A percentile compares a stretch with the other conserved stretches of the same genome.
Evolutionary conservation across 2,329 filamentous ascomycete genomes (phyloP).

Genomic region (Cercospora sp.): DNA sequence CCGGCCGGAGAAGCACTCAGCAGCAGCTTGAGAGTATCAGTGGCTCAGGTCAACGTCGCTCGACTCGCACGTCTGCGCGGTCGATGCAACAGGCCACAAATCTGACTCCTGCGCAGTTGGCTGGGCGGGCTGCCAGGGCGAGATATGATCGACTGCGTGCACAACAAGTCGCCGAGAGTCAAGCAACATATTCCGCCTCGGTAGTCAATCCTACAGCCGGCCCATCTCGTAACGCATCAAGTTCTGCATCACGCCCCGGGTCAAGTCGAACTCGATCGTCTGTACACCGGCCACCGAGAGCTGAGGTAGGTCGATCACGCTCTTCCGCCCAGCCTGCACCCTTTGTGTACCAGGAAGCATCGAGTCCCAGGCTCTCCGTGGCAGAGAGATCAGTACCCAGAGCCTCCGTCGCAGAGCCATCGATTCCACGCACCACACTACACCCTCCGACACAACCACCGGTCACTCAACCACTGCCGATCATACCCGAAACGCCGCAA

Average conservation of each 20-base stretch:
- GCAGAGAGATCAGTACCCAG: not conserved
- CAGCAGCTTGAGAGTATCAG: constrained; percentile 3
- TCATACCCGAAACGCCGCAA: not conserved
- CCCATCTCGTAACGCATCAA: not conserved
- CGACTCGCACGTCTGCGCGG: not conserved
- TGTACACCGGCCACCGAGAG: not conserved
- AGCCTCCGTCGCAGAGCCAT: not conserved
- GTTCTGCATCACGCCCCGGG: not conserved
- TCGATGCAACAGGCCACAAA: not conserved
- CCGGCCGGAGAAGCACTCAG: not conserved
- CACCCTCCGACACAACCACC: not conserved
- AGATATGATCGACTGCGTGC: not conserved
- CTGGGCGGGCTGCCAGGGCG: not conserved
- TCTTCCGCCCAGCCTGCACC: not conserved
- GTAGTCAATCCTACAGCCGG: not conserved
- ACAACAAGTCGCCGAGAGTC: not conserved
- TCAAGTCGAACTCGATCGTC: not conserved
- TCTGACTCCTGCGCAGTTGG: not conserved
- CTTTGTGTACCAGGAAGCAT: not conserved
- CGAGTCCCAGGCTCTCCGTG: no score
- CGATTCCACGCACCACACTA: not conserved
- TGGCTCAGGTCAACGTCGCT: not conserved
- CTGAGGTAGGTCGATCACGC: not conserved
- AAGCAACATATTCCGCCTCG: not conserved
- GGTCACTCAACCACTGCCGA: not conserved